phyloP scores from a whole-genome alignment of 2,329 filamentous ascomycete species.

The Helminthosporium solani region DNA sequence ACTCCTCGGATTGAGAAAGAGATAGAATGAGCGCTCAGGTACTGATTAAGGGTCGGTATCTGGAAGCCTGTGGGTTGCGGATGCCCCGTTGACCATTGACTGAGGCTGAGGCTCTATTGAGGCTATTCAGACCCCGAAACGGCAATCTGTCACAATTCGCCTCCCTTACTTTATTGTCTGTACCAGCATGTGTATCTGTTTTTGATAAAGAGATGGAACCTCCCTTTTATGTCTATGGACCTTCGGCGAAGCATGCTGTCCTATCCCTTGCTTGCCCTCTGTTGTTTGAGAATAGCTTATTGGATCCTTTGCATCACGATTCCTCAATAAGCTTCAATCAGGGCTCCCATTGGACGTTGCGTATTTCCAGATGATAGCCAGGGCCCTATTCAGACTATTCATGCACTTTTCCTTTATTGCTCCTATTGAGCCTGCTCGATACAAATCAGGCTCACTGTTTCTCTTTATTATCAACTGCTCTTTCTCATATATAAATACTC shows the following conservation, averaged over 20 bases:
- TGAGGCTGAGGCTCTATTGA: no score
- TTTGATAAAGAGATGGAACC: no score
- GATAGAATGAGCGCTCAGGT: no score
- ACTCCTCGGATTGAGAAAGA: no score
- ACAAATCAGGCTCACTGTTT: not conserved
- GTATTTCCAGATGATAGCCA: not conserved
- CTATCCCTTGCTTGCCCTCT: not conserved
- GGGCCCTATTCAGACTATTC: constrained; percentile 1
- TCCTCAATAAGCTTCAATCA: not conserved
- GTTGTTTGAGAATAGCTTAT: not conserved
- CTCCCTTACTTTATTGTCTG: constrained; percentile 13
- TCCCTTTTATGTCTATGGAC: not conserved
- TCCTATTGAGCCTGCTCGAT: constrained; percentile 14
- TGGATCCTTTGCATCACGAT: not conserved
- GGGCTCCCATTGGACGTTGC: not conserved
- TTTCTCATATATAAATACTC: constrained; percentile 15
- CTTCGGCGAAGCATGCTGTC: not conserved
- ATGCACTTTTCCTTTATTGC: not conserved
- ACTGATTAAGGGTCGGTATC: no score
- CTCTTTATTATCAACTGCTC: constrained; percentile 1
- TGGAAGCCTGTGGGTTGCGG: no score
- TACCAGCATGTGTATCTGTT: constrained; percentile 15
- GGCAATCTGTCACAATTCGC: constrained; percentile 14
- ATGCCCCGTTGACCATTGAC: constrained; percentile 23
- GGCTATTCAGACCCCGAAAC: constrained; percentile 33